Percentiles rank a stretch among this genome's conserved stretches.
Conservation (phyloP, 1,284 basidiomycete species). For the Boletus hoseneyae region DNA sequence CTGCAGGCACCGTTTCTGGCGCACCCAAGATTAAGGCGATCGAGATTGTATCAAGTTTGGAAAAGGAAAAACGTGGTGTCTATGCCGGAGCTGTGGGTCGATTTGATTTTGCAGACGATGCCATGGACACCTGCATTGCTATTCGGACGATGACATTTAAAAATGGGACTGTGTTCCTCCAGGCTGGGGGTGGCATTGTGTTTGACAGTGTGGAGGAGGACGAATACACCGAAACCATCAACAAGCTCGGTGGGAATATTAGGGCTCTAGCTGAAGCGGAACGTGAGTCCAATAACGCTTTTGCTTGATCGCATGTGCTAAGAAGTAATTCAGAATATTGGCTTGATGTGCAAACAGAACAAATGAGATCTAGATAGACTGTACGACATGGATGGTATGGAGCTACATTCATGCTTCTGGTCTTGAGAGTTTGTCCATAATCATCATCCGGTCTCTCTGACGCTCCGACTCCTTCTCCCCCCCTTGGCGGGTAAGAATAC, state of each 20-base stretch:
- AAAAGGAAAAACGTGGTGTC: slow-evolving; percentile 88
- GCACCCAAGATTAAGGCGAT: slow-evolving; percentile 99
- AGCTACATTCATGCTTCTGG: slow-evolving; percentile 22
- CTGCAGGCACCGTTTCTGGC: slow-evolving; percentile 98
- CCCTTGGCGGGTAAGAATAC: slow-evolving; percentile 43
- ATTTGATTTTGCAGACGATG: slow-evolving; percentile 93
- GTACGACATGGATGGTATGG: slow-evolving; percentile 21
- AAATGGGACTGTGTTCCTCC: slow-evolving; percentile 88
- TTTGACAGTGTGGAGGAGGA: slow-evolving; percentile 97
- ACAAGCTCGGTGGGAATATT: slow-evolving; percentile 90
- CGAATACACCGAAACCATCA: slow-evolving; percentile 94
- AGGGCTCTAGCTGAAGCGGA: slow-evolving; percentile 88
- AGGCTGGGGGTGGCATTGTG: slow-evolving; percentile 97
- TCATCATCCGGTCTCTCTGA: slow-evolving; percentile 28
- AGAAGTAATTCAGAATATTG: slow-evolving; percentile 52
- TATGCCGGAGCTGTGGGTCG: slow-evolving; percentile 98
- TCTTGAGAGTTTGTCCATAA: slow-evolving; percentile 27
- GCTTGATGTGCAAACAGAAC: slow-evolving; percentile 57
- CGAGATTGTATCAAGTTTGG: slow-evolving; percentile 86
- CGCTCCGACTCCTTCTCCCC: slow-evolving; percentile 17
- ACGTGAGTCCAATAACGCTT: slow-evolving; percentile 50
- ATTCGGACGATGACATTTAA: slow-evolving; percentile 99
- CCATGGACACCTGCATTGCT: slow-evolving; percentile 98
- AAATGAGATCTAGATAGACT: slow-evolving; percentile 31
- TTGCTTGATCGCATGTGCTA: slow-evolving; percentile 11